Evolutionary conservation across 768 basidiomycete species (phyloP), one percentile per base, ranked within the genome.

Genomic region (Lyophyllum semitale): DNA sequence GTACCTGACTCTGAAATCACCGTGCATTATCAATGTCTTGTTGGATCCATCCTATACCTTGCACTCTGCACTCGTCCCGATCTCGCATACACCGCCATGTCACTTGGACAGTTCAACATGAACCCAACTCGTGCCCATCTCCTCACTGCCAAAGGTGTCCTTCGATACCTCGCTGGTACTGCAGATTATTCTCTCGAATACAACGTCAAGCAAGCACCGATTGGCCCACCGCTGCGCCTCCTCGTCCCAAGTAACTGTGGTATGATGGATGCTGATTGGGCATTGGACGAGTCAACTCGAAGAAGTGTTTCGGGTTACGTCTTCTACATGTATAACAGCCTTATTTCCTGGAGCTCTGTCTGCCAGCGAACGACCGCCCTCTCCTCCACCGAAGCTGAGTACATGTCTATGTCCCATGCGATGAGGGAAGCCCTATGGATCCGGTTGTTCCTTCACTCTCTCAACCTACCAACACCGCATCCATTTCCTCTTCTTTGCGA

Each of bases 21-120:
- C 18, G 37, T 41, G 0, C 48, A 58, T 1, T 72, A 60, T 37
- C 58, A 63, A 35, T 20, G 47, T 0, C 47, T 73, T 0, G 61
- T 72, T 0, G 68, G 68, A 2, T 65, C 48, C 1, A 32, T 73
- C 0, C 67, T 66, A 5, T 74, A 72, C 49, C 53, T 72, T 0
- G 59, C 72, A 2, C 49, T 72, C 2, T 64, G 63, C 7, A 73
- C 74, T 1, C 60, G 66, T 0, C 74, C 76, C 0, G 73, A 80
- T 38, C 63, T 78, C 11, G 59, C 71, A 0, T 72, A 59, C 42
- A 60, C 69, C 4, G 71, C 74, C 8, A 57, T 62, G 29, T 20
- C 48, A 0, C 67, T 78, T 1, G 60, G 71, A 0, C 69, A 70
- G 25, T 74, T 61, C 62, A 66, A 59, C 11, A 55, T 69, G 0